Percentiles rank a stretch among this genome's conserved stretches.
Conservation (phyloP, 2,329 filamentous ascomycete species). For the Cladobotryum mycophilum region DNA sequence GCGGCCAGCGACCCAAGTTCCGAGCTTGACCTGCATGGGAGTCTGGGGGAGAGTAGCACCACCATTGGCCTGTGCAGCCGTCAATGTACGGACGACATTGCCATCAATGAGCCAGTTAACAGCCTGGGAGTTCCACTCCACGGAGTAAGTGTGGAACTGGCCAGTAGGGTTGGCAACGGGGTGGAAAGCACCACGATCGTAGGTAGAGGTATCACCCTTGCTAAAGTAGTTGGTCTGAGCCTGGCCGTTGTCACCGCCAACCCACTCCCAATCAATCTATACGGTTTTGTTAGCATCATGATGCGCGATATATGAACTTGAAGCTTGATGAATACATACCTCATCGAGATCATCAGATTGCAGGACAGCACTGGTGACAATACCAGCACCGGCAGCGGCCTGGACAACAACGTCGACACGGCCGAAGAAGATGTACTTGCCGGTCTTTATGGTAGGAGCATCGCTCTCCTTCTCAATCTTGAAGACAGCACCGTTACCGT, state of each 20-base stretch:
- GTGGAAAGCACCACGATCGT: conserved; percentile 62
- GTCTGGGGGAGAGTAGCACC: conserved; percentile 61
- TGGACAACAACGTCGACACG: conserved; percentile 73
- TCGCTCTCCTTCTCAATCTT: conserved; percentile 62
- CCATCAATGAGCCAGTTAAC: conserved; percentile 62
- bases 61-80: conserved; percentile 50
- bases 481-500: conserved; percentile 47
- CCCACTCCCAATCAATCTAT: conserved; percentile 92
- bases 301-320: background rate
- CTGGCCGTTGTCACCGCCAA: conserved; percentile 62
- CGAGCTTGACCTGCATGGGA: conserved; percentile 64
- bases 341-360: conserved; percentile 81
- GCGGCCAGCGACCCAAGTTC: conserved; percentile 59
- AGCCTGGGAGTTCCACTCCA: conserved; percentile 61
- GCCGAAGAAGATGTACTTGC: conserved; percentile 97
- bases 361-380: conserved; percentile 84
- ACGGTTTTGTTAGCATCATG: background rate
- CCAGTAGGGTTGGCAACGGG: conserved; percentile 43
- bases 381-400: conserved; percentile 71
- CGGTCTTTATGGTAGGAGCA: conserved; percentile 64
- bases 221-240: conserved; percentile 82
- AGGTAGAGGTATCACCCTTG: conserved; percentile 65
- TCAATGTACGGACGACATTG: conserved; percentile 53
- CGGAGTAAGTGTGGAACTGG: conserved; percentile 57
- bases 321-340: conserved; percentile 11